Percentiles rank a stretch among this genome's conserved stretches.
Evolutionary conservation across 805 yeast species (phyloP).

Genomic region (Yarrowia phangngaensis): DNA sequence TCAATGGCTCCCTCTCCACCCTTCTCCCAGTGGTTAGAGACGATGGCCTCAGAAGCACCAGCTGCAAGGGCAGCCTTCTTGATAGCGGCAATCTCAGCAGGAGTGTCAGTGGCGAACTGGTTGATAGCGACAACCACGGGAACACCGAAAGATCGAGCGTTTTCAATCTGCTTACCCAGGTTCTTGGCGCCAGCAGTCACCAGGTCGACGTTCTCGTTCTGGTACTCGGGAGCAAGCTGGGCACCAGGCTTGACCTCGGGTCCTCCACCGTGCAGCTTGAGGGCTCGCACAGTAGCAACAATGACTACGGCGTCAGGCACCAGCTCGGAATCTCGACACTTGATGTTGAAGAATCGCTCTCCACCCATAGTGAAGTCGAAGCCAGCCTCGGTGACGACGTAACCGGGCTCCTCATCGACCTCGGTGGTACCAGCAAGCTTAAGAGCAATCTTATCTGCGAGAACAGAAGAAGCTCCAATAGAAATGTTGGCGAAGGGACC

Average conservation of each 20-base stretch:
- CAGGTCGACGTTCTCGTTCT: slow-evolving; percentile 73
- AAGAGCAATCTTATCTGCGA: slow-evolving; percentile 89
- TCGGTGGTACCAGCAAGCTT: slow-evolving; percentile 73
- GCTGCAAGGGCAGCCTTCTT: slow-evolving; percentile 77
- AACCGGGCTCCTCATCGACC: slow-evolving; percentile 53
- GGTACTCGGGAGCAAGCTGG: slow-evolving; percentile 75
- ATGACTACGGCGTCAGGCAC: slow-evolving; percentile 86
- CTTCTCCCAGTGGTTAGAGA: slow-evolving; percentile 90
- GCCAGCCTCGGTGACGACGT: slow-evolving; percentile 96
- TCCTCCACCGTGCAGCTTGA: slow-evolving; percentile 95
- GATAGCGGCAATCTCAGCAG: slow-evolving; percentile 72
- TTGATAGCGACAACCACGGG: slow-evolving; percentile 96
- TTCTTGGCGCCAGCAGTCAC: slow-evolving; percentile 79
- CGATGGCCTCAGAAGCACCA: slow-evolving; percentile 91
- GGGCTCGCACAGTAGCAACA: slow-evolving; percentile 95
- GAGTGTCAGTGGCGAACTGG: slow-evolving; percentile 77
- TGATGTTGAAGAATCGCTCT: slow-evolving; percentile 92
- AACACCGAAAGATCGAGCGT: slow-evolving; percentile 77
- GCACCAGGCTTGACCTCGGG: slow-evolving; percentile 95
- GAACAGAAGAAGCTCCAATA: slow-evolving; percentile 91
- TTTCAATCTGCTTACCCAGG: slow-evolving; percentile 82
- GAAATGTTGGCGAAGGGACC: slow-evolving; percentile 98
- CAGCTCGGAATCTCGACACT: slow-evolving; percentile 87
- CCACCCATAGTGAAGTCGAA: slow-evolving; percentile 99
- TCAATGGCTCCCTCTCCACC: slow-evolving; percentile 90